Conservation (phyloP, 768 basidiomycete genomes). For the Tylopilus plumbeoviolaceoides region DNA sequence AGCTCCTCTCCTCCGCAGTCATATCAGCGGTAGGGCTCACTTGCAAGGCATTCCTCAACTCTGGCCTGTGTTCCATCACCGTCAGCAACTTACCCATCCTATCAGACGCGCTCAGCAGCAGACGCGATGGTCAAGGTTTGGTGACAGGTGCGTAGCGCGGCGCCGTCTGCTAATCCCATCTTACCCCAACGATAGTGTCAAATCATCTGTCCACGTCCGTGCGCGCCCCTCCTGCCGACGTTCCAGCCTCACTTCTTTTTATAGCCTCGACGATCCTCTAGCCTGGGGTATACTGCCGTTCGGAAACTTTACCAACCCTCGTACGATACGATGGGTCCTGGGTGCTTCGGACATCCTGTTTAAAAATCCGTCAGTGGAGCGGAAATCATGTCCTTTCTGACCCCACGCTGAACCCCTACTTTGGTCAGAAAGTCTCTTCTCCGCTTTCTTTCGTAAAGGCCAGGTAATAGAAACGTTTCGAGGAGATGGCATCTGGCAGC, state of each 20-base stretch:
- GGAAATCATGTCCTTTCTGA: neutral
- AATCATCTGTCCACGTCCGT: slow-evolving; percentile 93
- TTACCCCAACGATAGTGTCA: slow-evolving; percentile 50
- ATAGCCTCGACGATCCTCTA: slow-evolving; percentile 77
- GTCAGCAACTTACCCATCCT: slow-evolving; percentile 70
- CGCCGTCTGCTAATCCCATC: slow-evolving; percentile 1
- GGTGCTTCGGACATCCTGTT: slow-evolving; percentile 95
- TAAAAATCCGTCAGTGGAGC: slow-evolving; percentile 71
- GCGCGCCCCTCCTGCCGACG: neutral
- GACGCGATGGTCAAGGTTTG: slow-evolving; percentile 55
- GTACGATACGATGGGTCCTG: slow-evolving; percentile 81
- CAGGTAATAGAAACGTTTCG: slow-evolving; percentile 92
- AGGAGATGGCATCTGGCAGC: slow-evolving; percentile 86
- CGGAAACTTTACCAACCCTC: slow-evolving; percentile 51
- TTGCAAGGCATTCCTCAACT: slow-evolving; percentile 73
- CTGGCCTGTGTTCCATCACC: slow-evolving; percentile 61
- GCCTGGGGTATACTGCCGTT: slow-evolving; percentile 85
- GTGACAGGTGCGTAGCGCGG: slow-evolving; percentile 57
- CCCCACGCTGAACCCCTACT: slow-evolving; percentile 13
- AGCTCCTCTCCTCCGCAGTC: slow-evolving; percentile 53
- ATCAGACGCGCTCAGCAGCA: slow-evolving; percentile 51
- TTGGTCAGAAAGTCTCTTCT: slow-evolving; percentile 61
- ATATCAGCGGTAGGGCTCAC: slow-evolving; percentile 66
- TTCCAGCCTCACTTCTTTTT: slow-evolving; percentile 7
- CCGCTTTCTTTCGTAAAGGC: slow-evolving; percentile 81